These are phyloP conservation scores for Fusarium buharicum DNA, from an alignment of 2,329 filamentous ascomycete genomes.

Conservation along the genomic window DNA sequence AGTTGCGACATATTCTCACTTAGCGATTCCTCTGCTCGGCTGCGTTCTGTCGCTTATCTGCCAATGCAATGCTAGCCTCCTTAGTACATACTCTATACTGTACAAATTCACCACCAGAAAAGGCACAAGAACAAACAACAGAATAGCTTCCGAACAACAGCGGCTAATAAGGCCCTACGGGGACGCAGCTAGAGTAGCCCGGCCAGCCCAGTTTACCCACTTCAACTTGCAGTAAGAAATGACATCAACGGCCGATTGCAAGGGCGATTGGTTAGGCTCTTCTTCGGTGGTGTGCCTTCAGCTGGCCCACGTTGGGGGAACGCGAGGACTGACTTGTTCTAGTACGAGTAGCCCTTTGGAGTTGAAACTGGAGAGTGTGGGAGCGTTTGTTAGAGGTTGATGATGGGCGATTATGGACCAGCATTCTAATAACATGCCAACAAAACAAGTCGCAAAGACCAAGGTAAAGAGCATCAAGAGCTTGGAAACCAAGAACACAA, in stretches of 20 bases:
- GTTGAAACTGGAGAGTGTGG: slow-evolving; percentile 29
- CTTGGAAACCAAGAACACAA: slow-evolving; percentile 16
- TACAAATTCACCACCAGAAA: background rate
- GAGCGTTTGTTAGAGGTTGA: slow-evolving; percentile 35
- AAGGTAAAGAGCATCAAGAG: slow-evolving; percentile 25
- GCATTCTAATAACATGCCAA: slow-evolving; percentile 35
- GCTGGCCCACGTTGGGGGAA: slow-evolving; percentile 33
- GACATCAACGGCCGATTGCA: slow-evolving; percentile 31
- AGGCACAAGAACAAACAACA: slow-evolving; percentile 8
- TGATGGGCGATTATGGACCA: slow-evolving; percentile 31
- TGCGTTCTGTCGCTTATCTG: slow-evolving; percentile 33
- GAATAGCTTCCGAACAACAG: slow-evolving; percentile 21
- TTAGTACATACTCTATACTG: too few relatives aligned
- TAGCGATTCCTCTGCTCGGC: slow-evolving; percentile 8
- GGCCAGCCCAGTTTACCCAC: slow-evolving; percentile 23
- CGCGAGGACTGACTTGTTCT: slow-evolving; percentile 39
- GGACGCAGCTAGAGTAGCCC: slow-evolving; percentile 8
- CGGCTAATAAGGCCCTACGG: slow-evolving; percentile 25
- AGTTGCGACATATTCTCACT: slow-evolving; percentile 9
- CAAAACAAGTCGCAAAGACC: slow-evolving; percentile 21
- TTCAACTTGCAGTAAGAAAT: slow-evolving; percentile 13
- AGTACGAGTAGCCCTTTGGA: slow-evolving; percentile 21
- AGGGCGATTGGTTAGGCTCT: slow-evolving; percentile 38
- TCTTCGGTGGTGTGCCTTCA: slow-evolving; percentile 41
- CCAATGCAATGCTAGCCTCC: slow-evolving; percentile 25